Conservation (phyloP, 2,329 filamentous ascomycete genomes). For the Drechslerella dactyloides region DNA sequence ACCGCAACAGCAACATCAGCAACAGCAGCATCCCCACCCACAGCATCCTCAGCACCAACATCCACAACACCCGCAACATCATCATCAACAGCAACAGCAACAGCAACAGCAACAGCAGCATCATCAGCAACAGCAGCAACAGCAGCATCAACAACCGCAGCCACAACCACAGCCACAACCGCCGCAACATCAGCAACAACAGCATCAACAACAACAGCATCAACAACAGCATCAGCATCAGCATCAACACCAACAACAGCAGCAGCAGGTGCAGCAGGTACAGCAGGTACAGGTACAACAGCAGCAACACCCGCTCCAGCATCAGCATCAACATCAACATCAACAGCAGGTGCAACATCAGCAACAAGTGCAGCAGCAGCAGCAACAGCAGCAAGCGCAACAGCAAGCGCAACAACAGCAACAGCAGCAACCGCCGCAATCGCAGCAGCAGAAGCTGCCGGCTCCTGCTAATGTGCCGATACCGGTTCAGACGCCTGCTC, state of each 20-base stretch:
- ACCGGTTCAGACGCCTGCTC: constrained; percentile 35
- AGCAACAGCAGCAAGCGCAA: not conserved
- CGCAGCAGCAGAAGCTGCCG: constrained; percentile 41
- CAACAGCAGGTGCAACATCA: constrained; percentile 37
- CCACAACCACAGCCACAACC: constrained; percentile 50
- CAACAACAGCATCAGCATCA: constrained; percentile 51
- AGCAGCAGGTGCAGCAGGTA: constrained; percentile 3
- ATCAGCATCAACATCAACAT: constrained; percentile 52
- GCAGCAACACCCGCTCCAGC: constrained; percentile 1
- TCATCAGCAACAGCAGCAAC: constrained; percentile 8
- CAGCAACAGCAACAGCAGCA: constrained; percentile 52
- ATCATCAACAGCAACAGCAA: constrained; percentile 50
- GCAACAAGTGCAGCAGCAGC: constrained; percentile 14
- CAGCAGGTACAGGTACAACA: constrained; percentile 55
- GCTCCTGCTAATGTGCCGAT: constrained; percentile 32
- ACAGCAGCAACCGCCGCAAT: too few species aligned
- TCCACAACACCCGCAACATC: constrained; percentile 23
- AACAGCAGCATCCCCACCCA: too few species aligned
- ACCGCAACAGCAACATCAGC: constrained; percentile 50
- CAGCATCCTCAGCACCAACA: too few species aligned
- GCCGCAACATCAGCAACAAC: constrained; percentile 48
- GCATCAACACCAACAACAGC: constrained; percentile 26
- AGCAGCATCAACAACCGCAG: constrained; percentile 38
- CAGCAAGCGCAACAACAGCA: not conserved
- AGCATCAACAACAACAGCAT: constrained; percentile 40